Conservation (phyloP, 495 filamentous ascomycete species). For the Articulospora tetracladia region DNA sequence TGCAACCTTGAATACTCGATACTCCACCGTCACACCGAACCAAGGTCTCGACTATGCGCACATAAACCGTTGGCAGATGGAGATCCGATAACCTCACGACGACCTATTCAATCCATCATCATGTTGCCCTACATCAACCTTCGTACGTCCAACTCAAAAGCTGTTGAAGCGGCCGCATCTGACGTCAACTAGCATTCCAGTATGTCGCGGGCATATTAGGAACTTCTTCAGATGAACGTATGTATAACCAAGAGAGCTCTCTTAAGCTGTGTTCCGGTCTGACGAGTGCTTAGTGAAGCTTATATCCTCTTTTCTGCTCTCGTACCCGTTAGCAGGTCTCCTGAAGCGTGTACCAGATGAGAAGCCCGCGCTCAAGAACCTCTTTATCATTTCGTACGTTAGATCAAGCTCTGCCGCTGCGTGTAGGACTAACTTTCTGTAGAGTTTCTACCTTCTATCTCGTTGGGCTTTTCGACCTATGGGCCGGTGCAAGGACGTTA, state of each 20-base stretch:
- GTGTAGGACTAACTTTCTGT: constrained; percentile 5
- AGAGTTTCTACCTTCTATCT: constrained; percentile 84
- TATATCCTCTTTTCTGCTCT: constrained; percentile 84
- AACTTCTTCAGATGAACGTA: constrained; percentile 84
- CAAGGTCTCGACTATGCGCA: not conserved
- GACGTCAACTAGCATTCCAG: constrained; percentile 61
- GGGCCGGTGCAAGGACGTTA: constrained; percentile 79
- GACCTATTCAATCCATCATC: constrained; percentile 9
- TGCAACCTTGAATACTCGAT: not conserved
- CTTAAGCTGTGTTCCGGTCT: not conserved
- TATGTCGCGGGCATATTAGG: constrained; percentile 63
- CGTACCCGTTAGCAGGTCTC: constrained; percentile 85
- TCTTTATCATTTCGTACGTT: constrained; percentile 72
- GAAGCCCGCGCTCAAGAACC: constrained; percentile 82
- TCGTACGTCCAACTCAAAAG: constrained; percentile 47
- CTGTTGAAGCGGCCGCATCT: constrained; percentile 19
- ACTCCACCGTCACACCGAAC: too few species aligned
- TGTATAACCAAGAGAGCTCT: constrained; percentile 21
- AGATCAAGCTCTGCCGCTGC: not conserved
- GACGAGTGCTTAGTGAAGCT: constrained; percentile 69
- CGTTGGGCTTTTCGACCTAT: constrained; percentile 91
- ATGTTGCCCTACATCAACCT: constrained; percentile 89
- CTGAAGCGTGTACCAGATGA: constrained; percentile 89
- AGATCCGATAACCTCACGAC: constrained; percentile 8
- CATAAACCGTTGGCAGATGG: constrained; percentile 13